These are phyloP conservation scores for Rutstroemia sp. DNA, from an alignment of 2,329 filamentous ascomycete species.

Conservation along the genomic window DNA sequence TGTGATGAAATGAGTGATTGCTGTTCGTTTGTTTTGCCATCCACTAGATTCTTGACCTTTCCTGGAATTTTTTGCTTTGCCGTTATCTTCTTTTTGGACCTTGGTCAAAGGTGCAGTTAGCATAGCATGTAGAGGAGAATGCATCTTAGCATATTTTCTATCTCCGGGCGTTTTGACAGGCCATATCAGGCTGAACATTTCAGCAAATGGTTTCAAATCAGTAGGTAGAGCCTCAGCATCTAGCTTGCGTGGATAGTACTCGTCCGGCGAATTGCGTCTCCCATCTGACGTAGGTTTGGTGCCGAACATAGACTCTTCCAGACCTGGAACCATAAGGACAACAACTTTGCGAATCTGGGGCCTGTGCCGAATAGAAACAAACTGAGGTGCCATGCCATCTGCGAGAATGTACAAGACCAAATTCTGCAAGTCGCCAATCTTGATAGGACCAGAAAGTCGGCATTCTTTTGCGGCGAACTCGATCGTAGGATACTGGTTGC, in stretches of 20 bases:
- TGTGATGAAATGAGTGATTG: conserved; percentile 73
- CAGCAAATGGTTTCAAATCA: conserved; percentile 58
- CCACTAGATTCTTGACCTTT: conserved; percentile 55
- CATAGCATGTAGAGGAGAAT: conserved; percentile 82
- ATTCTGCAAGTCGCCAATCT: conserved; percentile 54
- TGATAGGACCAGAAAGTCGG: conserved; percentile 54
- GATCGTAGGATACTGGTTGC: conserved; percentile 52
- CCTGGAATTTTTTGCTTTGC: conserved; percentile 47
- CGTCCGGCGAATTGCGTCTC: conserved; percentile 43
- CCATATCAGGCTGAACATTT: conserved; percentile 85
- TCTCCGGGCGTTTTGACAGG: conserved; percentile 84
- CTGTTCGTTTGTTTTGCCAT: conserved; percentile 69
- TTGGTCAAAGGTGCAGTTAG: conserved; percentile 66
- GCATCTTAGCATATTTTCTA: conserved; percentile 69
- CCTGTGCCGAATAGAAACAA: conserved; percentile 55
- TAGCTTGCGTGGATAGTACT: conserved; percentile 51
- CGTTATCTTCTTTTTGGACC: conserved; percentile 49
- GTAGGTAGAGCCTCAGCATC: conserved; percentile 43
- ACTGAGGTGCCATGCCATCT: conserved; percentile 57
- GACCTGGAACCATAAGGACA: conserved; percentile 81
- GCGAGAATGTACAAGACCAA: conserved; percentile 60
- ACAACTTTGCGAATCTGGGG: conserved; percentile 71
- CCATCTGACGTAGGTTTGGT: conserved; percentile 28
- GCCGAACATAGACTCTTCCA: conserved; percentile 87
- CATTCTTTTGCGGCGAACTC: conserved; percentile 45